Evolutionary conservation across 2,329 filamentous ascomycete species (phyloP), one percentile per base, ranked within the genome.

Genomic region (Fusarium tuaranense): DNA sequence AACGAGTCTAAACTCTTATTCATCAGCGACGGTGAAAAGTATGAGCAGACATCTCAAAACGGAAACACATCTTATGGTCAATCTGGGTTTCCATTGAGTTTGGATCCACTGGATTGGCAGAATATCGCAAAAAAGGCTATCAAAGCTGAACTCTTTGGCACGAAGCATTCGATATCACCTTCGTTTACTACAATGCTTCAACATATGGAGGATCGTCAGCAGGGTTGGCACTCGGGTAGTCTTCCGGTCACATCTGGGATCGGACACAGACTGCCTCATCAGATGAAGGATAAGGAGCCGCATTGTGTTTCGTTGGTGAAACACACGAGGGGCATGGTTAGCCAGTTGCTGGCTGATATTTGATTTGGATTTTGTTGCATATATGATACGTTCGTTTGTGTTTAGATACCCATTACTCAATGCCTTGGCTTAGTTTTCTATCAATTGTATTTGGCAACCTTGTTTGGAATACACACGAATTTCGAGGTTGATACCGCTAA

Each of bases 201-300:
- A 48, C 41, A 72, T 41, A 77, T 79, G 77, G 77, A 79, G 34
- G 70, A 79, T 16, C 74, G 77, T 10, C 77, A 79, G 27, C 46
- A 68, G 2, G 27, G 62, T 5, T 79, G 77, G 77, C 77, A 79
- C 34, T 78, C 77, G 13, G 77, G 77, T 1, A 55, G 58, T 4
- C 32, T 68, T 7, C 65, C 63, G 32, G 36, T 67, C 10, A 64
- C 59, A 1, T 63, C 36, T 5, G 67, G 71, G 7, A 71, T 68
- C 20, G 72, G 51, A 1, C 63, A 53, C 16, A 46, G 41, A 5
- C 25, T 69, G 60, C 34, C 59, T 4, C 69, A 74, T 38, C 72
- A 75, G 38, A 53, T 46, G 13, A 63, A 68, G 36, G 70, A 66
- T 22, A 76, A 76, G 27, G 77, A 79, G 18, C 77, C 77, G 1